Evolutionary conservation across 805 yeast genomes (phyloP).

Genomic region (Yamadazyma ubonensis): DNA sequence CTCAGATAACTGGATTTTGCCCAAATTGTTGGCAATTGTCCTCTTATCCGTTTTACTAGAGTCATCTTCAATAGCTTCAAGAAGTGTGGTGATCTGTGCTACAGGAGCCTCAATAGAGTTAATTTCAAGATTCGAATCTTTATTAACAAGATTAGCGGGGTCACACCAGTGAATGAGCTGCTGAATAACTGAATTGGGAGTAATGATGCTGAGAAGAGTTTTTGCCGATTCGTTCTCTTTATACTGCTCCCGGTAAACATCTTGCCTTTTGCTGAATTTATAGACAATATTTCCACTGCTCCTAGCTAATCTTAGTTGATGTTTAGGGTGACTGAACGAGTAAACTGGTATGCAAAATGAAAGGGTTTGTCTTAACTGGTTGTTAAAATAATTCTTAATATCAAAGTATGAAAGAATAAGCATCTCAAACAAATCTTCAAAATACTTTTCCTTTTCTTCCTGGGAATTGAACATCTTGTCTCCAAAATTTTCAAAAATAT

Average conservation of each 20-base stretch:
- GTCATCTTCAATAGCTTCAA: constrained; percentile 50
- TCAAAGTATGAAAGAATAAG: constrained; percentile 73
- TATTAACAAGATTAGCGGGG: constrained; percentile 61
- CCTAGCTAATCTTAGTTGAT: constrained; percentile 64
- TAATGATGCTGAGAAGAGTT: constrained; percentile 1
- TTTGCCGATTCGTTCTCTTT: constrained; percentile 7
- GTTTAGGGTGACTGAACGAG: constrained; percentile 69
- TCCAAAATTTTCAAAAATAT: constrained; percentile 67
- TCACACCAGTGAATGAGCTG: constrained; percentile 85
- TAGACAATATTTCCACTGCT: constrained; percentile 66
- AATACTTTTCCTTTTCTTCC: constrained; percentile 18
- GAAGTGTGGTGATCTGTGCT: constrained; percentile 52
- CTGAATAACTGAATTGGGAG: constrained; percentile 51
- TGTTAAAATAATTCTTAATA: constrained; percentile 61
- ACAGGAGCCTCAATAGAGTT: constrained; percentile 49
- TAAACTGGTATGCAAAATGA: constrained; percentile 88
- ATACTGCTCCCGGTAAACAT: constrained; percentile 5
- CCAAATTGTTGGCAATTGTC: constrained; percentile 50
- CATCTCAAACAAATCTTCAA: constrained; percentile 56
- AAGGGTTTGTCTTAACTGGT: constrained; percentile 70
- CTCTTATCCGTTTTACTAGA: constrained; percentile 53
- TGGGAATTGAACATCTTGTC: constrained; percentile 13
- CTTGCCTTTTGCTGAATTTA: constrained; percentile 14
- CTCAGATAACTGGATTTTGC: constrained; percentile 41
- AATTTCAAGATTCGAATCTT: constrained; percentile 38